Percentiles rank a stretch among this genome's conserved stretches.
Evolutionary conservation across 192 early-diverging fungal species (phyloP).

Genomic region (Pecoramyces ruminantium): DNA sequence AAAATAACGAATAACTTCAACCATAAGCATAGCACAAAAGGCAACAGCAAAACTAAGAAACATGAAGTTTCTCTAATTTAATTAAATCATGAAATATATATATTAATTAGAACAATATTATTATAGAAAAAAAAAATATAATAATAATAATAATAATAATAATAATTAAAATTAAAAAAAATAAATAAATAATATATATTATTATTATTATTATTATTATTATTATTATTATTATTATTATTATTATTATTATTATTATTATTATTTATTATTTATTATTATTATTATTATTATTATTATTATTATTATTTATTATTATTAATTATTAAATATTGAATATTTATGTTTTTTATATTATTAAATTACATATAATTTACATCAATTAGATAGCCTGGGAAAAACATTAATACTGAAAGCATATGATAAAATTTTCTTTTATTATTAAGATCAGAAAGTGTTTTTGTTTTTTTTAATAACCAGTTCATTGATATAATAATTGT

Average conservation of each 20-base stretch:
- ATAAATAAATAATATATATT: no score
- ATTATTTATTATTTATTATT: no score
- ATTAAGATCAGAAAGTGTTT: slow-evolving; percentile 22
- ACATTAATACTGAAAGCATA: slow-evolving; percentile 63
- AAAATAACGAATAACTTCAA: slow-evolving; percentile 68
- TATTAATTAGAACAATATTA: no score
- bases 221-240: no score
- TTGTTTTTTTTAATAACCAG: slow-evolving; percentile 2
- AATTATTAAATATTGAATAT: no score
- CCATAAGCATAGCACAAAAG: slow-evolving; percentile 44
- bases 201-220: no score
- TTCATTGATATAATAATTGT: background rate
- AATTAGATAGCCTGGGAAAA: slow-evolving; percentile 57
- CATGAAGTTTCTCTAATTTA: slow-evolving; percentile 43
- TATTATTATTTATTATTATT: no score
- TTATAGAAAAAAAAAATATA: no score
- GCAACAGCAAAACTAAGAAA: slow-evolving; percentile 69
- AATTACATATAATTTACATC: slow-evolving; percentile 52
- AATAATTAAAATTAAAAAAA: background rate
- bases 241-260: no score
- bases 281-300: no score
- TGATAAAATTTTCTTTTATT: slow-evolving; percentile 76
- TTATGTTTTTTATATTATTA: no score
- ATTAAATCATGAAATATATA: no score
- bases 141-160: background rate